Conservation (phyloP, 1,284 basidiomycete species). For the Puccinia horiana region DNA sequence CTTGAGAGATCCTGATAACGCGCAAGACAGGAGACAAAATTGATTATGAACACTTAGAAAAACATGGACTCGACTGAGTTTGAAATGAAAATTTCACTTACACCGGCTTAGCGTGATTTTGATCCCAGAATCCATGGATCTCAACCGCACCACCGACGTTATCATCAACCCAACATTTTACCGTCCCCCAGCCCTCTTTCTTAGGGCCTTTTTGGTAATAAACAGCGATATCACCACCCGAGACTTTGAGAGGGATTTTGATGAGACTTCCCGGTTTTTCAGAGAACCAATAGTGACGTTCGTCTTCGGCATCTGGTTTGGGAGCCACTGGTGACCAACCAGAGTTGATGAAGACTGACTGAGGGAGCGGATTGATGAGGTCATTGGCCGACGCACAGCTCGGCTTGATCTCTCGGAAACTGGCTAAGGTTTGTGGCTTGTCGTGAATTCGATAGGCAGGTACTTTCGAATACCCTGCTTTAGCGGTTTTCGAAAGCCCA, state of each 20-base stretch:
- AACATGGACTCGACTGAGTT: background rate
- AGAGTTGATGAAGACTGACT: constrained; percentile 80
- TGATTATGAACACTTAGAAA: background rate
- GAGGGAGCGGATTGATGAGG: constrained; percentile 86
- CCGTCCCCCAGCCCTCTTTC: constrained; percentile 65
- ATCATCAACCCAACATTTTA: constrained; percentile 68
- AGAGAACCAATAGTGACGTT: constrained; percentile 83
- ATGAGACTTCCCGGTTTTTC: constrained; percentile 73
- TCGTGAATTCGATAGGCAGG: constrained; percentile 74
- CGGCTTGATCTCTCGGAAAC: constrained; percentile 81
- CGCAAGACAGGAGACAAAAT: background rate
- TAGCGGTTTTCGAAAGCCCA: constrained; percentile 47
- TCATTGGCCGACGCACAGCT: constrained; percentile 91
- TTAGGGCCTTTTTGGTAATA: constrained; percentile 72
- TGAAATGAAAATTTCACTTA: constrained; percentile 54
- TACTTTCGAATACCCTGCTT: constrained; percentile 60
- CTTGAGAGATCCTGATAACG: constrained; percentile 57
- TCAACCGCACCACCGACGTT: constrained; percentile 64
- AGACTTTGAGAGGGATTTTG: constrained; percentile 72
- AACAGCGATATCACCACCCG: constrained; percentile 75
- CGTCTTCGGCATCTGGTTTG: constrained; percentile 60
- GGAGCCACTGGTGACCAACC: constrained; percentile 83
- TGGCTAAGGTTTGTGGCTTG: constrained; percentile 65
- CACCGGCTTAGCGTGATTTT: constrained; percentile 61
- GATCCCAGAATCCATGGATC: constrained; percentile 61